These are phyloP conservation scores for Rauvolfia tetraphylla DNA, from an alignment of 257 asterid genomes.

Conservation along the genomic window DNA sequence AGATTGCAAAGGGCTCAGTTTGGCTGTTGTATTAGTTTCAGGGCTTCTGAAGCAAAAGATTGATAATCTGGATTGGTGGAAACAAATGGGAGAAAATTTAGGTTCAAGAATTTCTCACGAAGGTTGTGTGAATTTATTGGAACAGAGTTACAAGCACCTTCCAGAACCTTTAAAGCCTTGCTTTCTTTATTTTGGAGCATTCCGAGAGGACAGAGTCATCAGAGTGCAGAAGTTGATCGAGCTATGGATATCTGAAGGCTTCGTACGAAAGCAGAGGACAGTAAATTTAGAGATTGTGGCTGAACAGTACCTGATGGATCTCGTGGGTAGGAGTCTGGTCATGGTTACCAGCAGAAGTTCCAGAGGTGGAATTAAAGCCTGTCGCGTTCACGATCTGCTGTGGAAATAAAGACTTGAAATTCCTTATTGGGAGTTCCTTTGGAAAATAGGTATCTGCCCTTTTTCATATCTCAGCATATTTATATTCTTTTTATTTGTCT, in stretches of 20 bases:
- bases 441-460: too few relatives aligned
- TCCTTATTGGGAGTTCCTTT: too few relatives aligned
- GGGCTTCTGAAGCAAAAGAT: neutral
- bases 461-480: too few relatives aligned
- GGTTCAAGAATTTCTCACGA: neutral
- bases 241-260: conserved; percentile 12
- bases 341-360: neutral
- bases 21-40: conserved; percentile 3
- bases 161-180: too few relatives aligned
- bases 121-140: too few relatives aligned
- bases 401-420: neutral
- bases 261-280: neutral
- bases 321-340: conserved; percentile 1
- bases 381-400: neutral
- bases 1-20: conserved; percentile 5
- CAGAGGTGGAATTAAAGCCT: neutral
- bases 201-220: too few relatives aligned
- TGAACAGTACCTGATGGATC: neutral
- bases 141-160: too few relatives aligned
- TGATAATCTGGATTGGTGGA: neutral
- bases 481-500: too few relatives aligned
- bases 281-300: neutral
- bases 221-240: neutral
- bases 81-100: neutral
- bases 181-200: too few relatives aligned